Conservation (phyloP, 1,284 basidiomycete species). For the Entoloma clypeatum region DNA sequence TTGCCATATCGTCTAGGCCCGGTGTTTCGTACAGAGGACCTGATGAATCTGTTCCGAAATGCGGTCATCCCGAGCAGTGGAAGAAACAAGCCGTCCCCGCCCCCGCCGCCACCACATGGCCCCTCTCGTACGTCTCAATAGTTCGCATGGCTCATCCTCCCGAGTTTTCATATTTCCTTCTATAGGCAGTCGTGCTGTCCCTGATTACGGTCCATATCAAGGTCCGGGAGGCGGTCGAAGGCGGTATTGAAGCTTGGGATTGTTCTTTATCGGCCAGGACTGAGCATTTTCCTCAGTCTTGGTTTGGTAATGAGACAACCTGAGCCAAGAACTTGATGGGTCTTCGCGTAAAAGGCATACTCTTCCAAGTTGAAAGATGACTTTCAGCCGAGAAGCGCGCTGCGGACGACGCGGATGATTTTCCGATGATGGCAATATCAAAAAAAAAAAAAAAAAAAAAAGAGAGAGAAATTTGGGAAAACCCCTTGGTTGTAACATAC, state of each 20-base stretch:
- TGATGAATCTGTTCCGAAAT: conserved; percentile 75
- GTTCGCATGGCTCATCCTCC: conserved; percentile 1
- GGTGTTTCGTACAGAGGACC: conserved; percentile 81
- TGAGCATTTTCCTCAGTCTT: too few species aligned
- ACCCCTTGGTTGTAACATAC: too few species aligned
- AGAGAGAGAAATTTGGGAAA: too few species aligned
- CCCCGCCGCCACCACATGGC: conserved; percentile 45
- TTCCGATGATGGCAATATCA: too few species aligned
- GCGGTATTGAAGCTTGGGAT: conserved; percentile 21
- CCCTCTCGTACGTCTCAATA: conserved; percentile 29
- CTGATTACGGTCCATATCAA: conserved; percentile 70
- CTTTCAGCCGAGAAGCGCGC: too few species aligned
- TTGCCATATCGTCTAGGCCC: conserved; percentile 52
- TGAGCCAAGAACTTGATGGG: too few species aligned
- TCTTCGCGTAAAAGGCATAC: too few species aligned
- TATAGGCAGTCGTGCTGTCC: conserved; percentile 54
- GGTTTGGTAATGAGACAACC: too few species aligned
- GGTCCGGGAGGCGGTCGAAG: conserved; percentile 43
- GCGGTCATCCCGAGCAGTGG: conserved; percentile 67
- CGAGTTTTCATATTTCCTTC: conserved; percentile 2
- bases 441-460: too few species aligned
- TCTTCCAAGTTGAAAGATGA: too few species aligned
- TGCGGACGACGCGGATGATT: too few species aligned
- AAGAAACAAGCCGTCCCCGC: conserved; percentile 46
- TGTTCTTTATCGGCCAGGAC: too few species aligned